phyloP scores from a whole-genome alignment of 805 yeast species.

The Candida incommunis region DNA sequence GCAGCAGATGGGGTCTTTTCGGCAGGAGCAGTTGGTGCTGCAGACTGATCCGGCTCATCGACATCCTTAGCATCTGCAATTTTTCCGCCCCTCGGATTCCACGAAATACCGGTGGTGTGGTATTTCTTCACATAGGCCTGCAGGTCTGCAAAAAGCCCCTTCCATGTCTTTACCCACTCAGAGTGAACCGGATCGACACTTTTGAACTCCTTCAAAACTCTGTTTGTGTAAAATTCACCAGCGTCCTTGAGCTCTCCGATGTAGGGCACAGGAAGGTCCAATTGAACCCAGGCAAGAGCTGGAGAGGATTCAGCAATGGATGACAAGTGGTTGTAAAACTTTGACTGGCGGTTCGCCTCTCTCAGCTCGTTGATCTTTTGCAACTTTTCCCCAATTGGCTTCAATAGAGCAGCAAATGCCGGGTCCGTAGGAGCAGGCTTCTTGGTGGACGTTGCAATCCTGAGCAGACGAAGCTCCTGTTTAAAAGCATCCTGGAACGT shows the following conservation, averaged over 20 bases:
- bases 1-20: conserved; percentile 26
- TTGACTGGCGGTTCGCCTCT: conserved; percentile 60
- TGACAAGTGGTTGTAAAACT: conserved; percentile 55
- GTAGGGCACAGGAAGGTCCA: conserved; percentile 50
- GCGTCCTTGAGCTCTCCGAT: conserved; percentile 80
- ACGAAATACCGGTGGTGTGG: conserved; percentile 75
- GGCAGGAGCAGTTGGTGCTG: conserved; percentile 13
- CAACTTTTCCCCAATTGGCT: conserved; percentile 54
- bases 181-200: conserved; percentile 54
- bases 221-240: conserved; percentile 87
- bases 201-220: conserved; percentile 72
- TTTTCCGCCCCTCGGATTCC: conserved; percentile 51
- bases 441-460: conserved; percentile 42
- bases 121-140: conserved; percentile 59
- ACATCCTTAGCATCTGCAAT: conserved; percentile 35
- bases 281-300: conserved; percentile 80
- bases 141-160: conserved; percentile 52
- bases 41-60: conserved; percentile 13
- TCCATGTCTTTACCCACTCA: conserved; percentile 67
- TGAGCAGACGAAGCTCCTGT: conserved; percentile 44
- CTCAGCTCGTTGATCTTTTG: conserved; percentile 46
- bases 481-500: conserved; percentile 33
- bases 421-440: conserved; percentile 51
- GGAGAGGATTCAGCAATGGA: conserved; percentile 84
- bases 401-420: conserved; percentile 38